phyloP scores from a whole-genome alignment of 768 basidiomycete genomes.

The Termitomyces sp. region DNA sequence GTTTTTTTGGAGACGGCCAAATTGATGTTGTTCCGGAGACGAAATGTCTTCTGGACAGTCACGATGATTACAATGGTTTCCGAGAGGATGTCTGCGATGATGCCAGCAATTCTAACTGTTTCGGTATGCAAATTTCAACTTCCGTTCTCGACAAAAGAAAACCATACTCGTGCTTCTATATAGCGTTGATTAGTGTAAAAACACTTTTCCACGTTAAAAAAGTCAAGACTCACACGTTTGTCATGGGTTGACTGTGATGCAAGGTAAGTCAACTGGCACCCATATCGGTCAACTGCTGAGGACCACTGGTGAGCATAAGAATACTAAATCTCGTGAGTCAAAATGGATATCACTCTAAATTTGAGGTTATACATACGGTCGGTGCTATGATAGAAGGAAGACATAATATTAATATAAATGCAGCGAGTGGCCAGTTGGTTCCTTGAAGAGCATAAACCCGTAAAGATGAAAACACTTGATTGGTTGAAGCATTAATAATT shows the following conservation, averaged over 20 bases:
- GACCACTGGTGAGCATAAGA: slow-evolving; percentile 8
- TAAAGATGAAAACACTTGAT: slow-evolving; percentile 23
- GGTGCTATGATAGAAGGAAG: slow-evolving; percentile 22
- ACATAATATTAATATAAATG: slow-evolving; percentile 20
- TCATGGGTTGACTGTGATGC: slow-evolving; percentile 6
- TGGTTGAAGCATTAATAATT: neutral
- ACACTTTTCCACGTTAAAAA: neutral
- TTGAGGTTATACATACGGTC: slow-evolving; percentile 12
- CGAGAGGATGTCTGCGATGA: slow-evolving; percentile 22
- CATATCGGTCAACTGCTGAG: slow-evolving; percentile 3
- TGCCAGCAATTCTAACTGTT: slow-evolving; percentile 23
- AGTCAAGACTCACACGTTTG: neutral
- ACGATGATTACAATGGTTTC: slow-evolving; percentile 24
- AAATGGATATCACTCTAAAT: neutral
- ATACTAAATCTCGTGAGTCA: neutral
- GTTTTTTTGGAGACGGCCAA: slow-evolving; percentile 16
- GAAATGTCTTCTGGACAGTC: slow-evolving; percentile 21
- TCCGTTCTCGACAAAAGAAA: neutral
- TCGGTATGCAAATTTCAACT: neutral
- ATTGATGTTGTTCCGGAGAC: slow-evolving; percentile 16
- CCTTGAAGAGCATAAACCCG: slow-evolving; percentile 22
- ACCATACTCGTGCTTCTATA: neutral
- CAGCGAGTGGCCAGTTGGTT: slow-evolving; percentile 18
- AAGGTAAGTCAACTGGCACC: slow-evolving; percentile 6
- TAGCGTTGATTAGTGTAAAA: neutral